These are phyloP conservation scores for Kwoniella sp. DNA, from an alignment of 768 basidiomycete species.

Conservation along the genomic window DNA sequence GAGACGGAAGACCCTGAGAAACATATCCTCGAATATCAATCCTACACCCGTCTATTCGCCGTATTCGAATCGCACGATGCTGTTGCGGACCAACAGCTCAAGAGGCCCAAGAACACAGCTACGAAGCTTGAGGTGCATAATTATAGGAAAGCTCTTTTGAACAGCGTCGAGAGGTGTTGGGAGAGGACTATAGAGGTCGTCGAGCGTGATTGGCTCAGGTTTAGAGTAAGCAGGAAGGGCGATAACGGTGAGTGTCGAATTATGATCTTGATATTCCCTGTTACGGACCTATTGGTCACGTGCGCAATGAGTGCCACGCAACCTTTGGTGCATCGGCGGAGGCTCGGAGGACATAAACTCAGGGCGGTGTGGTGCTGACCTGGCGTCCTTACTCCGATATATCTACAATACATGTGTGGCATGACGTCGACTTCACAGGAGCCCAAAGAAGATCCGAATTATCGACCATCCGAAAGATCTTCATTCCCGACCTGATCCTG, in stretches of 20 bases:
- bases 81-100: conserved; percentile 39
- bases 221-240: conserved; percentile 16
- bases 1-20: conserved; percentile 30
- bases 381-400: conserved; percentile 2
- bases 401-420: too few species aligned
- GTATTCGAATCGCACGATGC: conserved; percentile 46
- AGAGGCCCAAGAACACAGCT: conserved; percentile 45
- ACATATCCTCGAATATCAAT: conserved; percentile 44
- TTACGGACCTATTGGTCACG: too few species aligned
- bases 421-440: conserved; percentile 54
- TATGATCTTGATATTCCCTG: too few species aligned
- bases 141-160: conserved; percentile 46
- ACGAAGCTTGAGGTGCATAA: conserved; percentile 54
- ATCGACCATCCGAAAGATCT: conserved; percentile 80
- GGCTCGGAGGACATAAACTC: too few species aligned
- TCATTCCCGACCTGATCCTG: conserved; percentile 84
- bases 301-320: too few species aligned
- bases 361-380: too few species aligned
- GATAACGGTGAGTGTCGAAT: conserved; percentile 24
- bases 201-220: conserved; percentile 23
- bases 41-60: conserved; percentile 40
- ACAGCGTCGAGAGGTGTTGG: conserved; percentile 12
- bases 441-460: conserved; percentile 69
- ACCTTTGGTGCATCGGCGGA: too few species aligned
- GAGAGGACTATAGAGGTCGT: conserved; percentile 13